Conservation (phyloP, 768 basidiomycete genomes). For the Leucosporidium scottii region DNA sequence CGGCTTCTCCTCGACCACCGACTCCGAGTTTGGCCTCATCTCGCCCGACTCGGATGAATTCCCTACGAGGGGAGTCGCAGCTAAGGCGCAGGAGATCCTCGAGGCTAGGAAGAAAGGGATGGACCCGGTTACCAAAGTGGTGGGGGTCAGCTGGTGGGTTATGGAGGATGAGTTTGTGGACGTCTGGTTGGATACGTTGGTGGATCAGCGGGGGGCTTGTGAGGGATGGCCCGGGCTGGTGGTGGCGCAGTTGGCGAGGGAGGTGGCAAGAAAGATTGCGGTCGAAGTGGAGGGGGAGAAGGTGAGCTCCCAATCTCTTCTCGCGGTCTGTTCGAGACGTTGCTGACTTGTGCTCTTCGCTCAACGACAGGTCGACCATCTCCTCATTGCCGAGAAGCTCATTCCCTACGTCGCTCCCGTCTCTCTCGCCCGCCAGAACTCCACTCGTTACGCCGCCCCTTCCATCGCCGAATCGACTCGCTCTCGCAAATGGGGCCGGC, state of each 20-base stretch:
- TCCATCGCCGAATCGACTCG: not conserved
- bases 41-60: not conserved
- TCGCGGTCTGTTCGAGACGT: not conserved
- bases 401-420: not conserved
- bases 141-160: too few species aligned
- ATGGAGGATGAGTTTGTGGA: too few species aligned
- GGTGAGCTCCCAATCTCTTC: too few species aligned
- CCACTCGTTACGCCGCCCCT: not conserved
- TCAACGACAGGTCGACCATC: not conserved
- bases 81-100: conserved; percentile 3
- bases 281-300: too few species aligned
- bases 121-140: too few species aligned
- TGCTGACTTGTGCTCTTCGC: not conserved
- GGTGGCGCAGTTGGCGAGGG: too few species aligned
- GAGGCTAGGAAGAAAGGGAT: not conserved
- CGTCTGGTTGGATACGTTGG: too few species aligned
- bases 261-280: too few species aligned
- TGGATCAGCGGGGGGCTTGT: too few species aligned
- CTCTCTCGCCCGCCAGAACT: not conserved
- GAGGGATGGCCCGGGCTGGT: too few species aligned
- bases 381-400: conserved; percentile 6
- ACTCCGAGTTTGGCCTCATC: conserved; percentile 15
- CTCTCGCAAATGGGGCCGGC: too few species aligned
- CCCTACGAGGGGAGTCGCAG: not conserved
- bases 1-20: conserved; percentile 15